Evolutionary conservation across 2,329 filamentous ascomycete genomes (phyloP).

Genomic region (Dryadomyces quercus-mongolicae): DNA sequence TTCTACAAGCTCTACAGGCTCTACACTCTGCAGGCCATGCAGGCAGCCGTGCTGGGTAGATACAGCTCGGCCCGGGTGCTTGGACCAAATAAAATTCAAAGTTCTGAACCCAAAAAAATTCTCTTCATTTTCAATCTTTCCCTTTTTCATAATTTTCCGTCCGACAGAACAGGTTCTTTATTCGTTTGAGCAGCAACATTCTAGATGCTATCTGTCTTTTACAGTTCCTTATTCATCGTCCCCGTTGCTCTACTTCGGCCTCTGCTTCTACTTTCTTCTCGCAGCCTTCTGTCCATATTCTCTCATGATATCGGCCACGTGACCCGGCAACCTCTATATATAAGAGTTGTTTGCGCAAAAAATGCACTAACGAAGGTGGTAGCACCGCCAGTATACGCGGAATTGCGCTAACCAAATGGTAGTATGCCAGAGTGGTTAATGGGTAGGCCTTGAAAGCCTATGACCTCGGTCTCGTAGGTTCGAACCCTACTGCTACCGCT

Average conservation of each 20-base stretch:
- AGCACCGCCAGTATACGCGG: neutral
- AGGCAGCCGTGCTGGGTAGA: too few species aligned
- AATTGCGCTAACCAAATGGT: neutral
- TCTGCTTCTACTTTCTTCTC: neutral
- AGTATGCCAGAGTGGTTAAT: neutral
- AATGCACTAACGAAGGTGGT: neutral
- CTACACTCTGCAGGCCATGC: too few species aligned
- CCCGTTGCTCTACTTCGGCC: neutral
- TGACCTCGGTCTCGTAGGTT: neutral
- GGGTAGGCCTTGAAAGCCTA: neutral
- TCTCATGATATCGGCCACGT: neutral
- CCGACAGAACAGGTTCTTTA: too few species aligned
- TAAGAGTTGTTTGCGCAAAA: neutral
- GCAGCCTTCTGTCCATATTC: neutral
- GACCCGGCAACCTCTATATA: neutral
- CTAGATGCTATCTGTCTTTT: too few species aligned
- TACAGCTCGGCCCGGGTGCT: too few species aligned
- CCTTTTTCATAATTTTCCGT: too few species aligned
- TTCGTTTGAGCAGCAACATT: too few species aligned
- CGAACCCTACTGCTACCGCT: neutral
- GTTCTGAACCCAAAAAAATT: too few species aligned
- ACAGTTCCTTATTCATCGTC: too few species aligned
- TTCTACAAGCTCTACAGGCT: too few species aligned
- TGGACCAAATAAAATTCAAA: too few species aligned
- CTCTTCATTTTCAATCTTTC: too few species aligned